Evolutionary conservation across 2,329 filamentous ascomycete genomes (phyloP), one percentile per base, ranked within the genome.

Genomic region (Cladosporium oxysporum): DNA sequence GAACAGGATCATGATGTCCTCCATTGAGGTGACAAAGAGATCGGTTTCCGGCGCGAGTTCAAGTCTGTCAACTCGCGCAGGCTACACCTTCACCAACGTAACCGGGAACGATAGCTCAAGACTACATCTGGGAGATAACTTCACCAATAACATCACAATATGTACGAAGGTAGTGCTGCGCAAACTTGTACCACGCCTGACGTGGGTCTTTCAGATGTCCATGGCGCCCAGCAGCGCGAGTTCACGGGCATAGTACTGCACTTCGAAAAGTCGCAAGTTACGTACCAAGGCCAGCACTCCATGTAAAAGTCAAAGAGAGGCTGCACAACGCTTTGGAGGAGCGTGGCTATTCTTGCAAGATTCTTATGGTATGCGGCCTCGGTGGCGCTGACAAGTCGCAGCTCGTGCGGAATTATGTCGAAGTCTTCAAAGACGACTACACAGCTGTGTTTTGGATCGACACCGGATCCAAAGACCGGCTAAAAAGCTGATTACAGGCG

Each of bases 361-460:
- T 52, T 11, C 37, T 65, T 33, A 57, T 52, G 11, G 41, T 65
- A 28, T 23, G n/a, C 16, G 71, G 70, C 18, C 66, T 73, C 1
- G 69, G 71, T 23, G 70, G 71, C 23, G 66, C 66, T 1, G 71
- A 69, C 14, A 73, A 73, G 63, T 66, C 69, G 26, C 70, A 73
- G 65, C 68, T 72, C 4, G 65, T 69, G 33, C 68, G 71, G 14
- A 49, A 52, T 61, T 71, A 73, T 49, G 41, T 71, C 29, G 64
- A 68, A 47, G 62, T n/a, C 55, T 44, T 52, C 70, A 44, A 66
- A 64, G 47, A 61, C 6, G 62, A 70, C 33, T 73, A 73, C 60
- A 65, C 61, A 23, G 68, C 70, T 11, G 67, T 60, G 2, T 71
- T 73, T 57, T 73, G 70, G 71, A 65, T 73, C 21, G 69, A 73